Conservation (phyloP, 306 rosid species). For the Crataegus laevigata region DNA sequence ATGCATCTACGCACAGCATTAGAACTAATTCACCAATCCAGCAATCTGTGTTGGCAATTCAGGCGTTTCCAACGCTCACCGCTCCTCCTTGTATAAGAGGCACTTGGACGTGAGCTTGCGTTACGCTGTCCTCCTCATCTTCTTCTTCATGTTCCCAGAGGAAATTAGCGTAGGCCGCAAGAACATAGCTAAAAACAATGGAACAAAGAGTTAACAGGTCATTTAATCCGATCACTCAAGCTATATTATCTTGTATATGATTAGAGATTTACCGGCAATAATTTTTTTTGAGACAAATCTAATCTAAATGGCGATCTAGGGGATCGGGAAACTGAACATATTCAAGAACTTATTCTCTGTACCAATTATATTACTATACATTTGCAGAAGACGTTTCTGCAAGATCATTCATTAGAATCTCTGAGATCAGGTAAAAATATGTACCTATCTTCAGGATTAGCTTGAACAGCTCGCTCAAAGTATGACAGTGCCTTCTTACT, state of each 20-base stretch:
- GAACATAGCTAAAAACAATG: slow-evolving; percentile 50
- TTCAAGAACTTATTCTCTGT: neutral
- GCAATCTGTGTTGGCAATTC: neutral
- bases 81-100: slow-evolving; percentile 18
- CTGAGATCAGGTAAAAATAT: slow-evolving; percentile 6
- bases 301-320: neutral
- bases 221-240: neutral
- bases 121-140: slow-evolving; percentile 28
- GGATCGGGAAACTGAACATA: neutral
- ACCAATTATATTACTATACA: no score
- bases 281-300: neutral
- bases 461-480: slow-evolving; percentile 62
- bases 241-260: neutral
- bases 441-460: slow-evolving; percentile 56
- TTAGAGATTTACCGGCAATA: neutral
- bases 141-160: slow-evolving; percentile 75
- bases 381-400: no score
- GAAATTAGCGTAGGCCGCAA: slow-evolving; percentile 71
- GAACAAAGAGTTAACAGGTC: neutral
- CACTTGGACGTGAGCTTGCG: slow-evolving; percentile 8
- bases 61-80: slow-evolving; percentile 15
- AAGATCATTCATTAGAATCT: neutral
- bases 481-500: slow-evolving; percentile 30
- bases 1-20: neutral
- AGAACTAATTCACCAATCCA: neutral